Base-by-base conservation (phyloP, 306 rosid genomes). In the Trichosanthes truncata region DNA sequence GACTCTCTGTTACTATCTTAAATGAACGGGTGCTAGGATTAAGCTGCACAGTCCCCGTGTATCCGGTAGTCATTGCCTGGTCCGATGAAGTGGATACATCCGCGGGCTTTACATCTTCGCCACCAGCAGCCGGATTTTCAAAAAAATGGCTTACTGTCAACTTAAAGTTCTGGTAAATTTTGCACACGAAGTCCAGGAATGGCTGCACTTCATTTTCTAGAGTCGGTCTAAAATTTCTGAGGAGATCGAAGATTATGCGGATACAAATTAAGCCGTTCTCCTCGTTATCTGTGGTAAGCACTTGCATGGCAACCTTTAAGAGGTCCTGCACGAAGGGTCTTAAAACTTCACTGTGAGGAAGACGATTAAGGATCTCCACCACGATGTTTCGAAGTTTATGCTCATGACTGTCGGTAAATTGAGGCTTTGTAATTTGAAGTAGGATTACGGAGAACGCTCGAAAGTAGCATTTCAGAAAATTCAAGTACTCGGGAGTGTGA, bases 261-360 rank as follows among this genome's bases (percentile, higher is more conserved):
- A 93, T 91, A 60, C 96, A 90, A 72, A 93, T 91, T 74, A 93
- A 84, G 36, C 97, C 99, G 38, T 96, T 96, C 83, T 96, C 98
- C 83, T 96, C 99, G 45, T 96, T 96, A 80, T 96, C 99, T 0
- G 97, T 89, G 5, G 99, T 96, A 21, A 96, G 89, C 36, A 96
- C 98, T 65, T 91, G 97, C 96, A 96, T 88, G 12, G 99, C 98
- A 35, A 96, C 97, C 86, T 91, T 96, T 84, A 96, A 84, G 26
- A 96, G 96, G 46, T 96, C 99, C 93, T 93, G 97, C 43, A 96
- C 97, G 79, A 91, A 96, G 57, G 99, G 99, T 18, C 99, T 91
- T 29, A 96, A 97, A 77, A 96, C 99, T 83, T 96, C 99, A 84
- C 93, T 96, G 53, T 96, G 98, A 0, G 99, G 99, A 53, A 96